Percentiles rank a stretch among this genome's conserved stretches.
Evolutionary conservation across 805 yeast species (phyloP).

Genomic region (Kurtzmaniella fragi): DNA sequence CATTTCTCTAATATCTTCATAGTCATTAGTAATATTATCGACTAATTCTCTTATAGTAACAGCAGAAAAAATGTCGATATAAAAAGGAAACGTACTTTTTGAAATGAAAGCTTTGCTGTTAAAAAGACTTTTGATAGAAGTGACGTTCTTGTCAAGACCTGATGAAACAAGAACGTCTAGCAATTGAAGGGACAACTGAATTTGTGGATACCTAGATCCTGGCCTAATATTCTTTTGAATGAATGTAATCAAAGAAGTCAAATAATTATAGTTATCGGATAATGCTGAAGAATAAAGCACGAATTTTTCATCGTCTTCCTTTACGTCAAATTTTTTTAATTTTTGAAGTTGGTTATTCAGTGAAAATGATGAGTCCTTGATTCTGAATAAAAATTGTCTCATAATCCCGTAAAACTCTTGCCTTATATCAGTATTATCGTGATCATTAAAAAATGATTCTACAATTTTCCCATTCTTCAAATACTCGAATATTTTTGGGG

Average conservation of each 20-base stretch:
- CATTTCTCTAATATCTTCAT: constrained; percentile 65
- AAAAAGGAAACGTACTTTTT: constrained; percentile 1
- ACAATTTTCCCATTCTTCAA: constrained; percentile 35
- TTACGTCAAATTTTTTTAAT: constrained; percentile 27
- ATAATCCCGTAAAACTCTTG: constrained; percentile 59
- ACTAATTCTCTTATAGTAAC: constrained; percentile 42
- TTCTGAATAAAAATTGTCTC: constrained; percentile 56
- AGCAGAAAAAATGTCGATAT: constrained; percentile 4
- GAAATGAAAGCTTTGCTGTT: not conserved
- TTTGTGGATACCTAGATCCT: constrained; percentile 44
- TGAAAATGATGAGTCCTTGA: constrained; percentile 65
- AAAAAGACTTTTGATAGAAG: not conserved
- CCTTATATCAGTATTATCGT: constrained; percentile 58
- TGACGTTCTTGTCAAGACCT: constrained; percentile 3
- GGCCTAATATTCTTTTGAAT: constrained; percentile 46
- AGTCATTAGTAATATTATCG: constrained; percentile 63
- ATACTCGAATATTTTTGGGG: constrained; percentile 37
- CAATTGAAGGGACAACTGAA: constrained; percentile 12
- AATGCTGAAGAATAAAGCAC: not conserved
- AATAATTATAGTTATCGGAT: constrained; percentile 22
- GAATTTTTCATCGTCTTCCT: constrained; percentile 4
- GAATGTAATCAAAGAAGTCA: constrained; percentile 50
- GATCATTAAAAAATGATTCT: constrained; percentile 54
- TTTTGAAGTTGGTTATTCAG: constrained; percentile 42
- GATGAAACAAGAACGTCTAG: constrained; percentile 9